These are phyloP conservation scores for Drechslera avenae DNA, from an alignment of 2,329 filamentous ascomycete genomes.

Conservation along the genomic window DNA sequence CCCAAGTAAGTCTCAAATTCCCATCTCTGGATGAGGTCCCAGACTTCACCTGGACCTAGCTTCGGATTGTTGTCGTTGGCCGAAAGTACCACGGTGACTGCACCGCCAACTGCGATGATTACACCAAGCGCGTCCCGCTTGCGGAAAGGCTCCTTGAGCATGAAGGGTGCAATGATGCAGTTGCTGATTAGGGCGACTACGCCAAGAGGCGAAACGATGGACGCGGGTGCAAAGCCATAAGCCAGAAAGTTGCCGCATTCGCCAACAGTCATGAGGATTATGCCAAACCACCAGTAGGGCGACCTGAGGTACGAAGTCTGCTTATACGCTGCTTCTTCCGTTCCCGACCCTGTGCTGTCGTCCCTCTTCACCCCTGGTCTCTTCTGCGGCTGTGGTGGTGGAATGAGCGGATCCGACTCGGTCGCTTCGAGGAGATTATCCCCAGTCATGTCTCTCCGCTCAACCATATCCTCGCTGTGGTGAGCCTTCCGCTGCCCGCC, in stretches of 20 bases:
- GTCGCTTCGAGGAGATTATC: constrained; percentile 19
- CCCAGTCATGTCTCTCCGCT: constrained; percentile 6
- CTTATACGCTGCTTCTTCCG: constrained; percentile 46
- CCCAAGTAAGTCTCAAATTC: constrained; percentile 91
- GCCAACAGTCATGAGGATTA: constrained; percentile 88
- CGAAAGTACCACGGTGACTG: constrained; percentile 90
- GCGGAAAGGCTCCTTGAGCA: constrained; percentile 91
- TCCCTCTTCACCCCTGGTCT: constrained; percentile 35
- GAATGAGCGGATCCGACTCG: constrained; percentile 45
- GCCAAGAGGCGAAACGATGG: constrained; percentile 93
- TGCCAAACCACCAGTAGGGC: constrained; percentile 95
- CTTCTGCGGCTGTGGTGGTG: constrained; percentile 5
- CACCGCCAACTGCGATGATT: constrained; percentile 81
- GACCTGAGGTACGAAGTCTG: constrained; percentile 82
- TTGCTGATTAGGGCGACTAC: constrained; percentile 98
- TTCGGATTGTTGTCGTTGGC: constrained; percentile 89
- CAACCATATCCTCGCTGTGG: constrained; percentile 4
- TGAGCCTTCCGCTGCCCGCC: constrained; percentile 11
- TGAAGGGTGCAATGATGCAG: constrained; percentile 91
- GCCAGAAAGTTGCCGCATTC: constrained; percentile 97
- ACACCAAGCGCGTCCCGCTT: constrained; percentile 86
- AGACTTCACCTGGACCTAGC: constrained; percentile 87
- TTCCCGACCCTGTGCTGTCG: constrained; percentile 17
- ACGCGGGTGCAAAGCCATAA: constrained; percentile 96
- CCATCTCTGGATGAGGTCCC: constrained; percentile 82